phyloP scores from a whole-genome alignment of 495 filamentous ascomycete species.

The Lasiosphaeria ovina region DNA sequence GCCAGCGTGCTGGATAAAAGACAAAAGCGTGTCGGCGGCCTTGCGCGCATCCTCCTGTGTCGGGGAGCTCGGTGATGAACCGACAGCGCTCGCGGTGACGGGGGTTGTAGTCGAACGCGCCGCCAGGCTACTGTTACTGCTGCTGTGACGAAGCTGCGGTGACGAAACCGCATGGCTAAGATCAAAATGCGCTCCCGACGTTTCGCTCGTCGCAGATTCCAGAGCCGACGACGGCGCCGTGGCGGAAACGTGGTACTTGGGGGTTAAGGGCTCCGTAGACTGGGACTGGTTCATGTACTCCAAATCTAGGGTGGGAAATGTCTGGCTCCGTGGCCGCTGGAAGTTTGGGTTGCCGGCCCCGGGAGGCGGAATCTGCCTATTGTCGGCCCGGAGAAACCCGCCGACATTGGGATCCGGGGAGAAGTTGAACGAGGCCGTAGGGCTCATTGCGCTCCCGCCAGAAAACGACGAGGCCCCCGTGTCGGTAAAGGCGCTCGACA shows the following conservation, averaged over 20 bases:
- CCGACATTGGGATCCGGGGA: conserved; percentile 70
- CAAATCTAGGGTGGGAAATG: conserved; percentile 77
- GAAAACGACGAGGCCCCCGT: conserved; percentile 67
- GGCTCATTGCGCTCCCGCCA: conserved; percentile 67
- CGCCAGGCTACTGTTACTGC: conserved; percentile 51
- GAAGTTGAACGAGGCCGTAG: conserved; percentile 79
- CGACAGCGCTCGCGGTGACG: conserved; percentile 37
- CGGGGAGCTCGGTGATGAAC: conserved; percentile 60
- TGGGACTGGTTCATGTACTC: conserved; percentile 66
- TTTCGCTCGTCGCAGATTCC: conserved; percentile 67
- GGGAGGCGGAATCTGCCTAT: conserved; percentile 53
- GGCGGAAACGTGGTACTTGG: conserved; percentile 60
- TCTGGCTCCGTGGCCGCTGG: conserved; percentile 84
- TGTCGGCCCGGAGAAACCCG: conserved; percentile 65
- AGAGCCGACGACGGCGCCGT: conserved; percentile 61
- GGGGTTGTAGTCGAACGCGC: conserved; percentile 45
- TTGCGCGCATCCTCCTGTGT: conserved; percentile 86
- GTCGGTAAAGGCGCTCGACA: conserved; percentile 58
- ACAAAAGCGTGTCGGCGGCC: conserved; percentile 82
- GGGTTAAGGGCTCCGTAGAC: conserved; percentile 60
- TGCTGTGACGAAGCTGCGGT: conserved; percentile 53
- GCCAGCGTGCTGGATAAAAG: conserved; percentile 72
- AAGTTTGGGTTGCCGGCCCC: conserved; percentile 48
- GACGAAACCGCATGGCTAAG: conserved; percentile 55
- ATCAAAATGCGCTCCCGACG: conserved; percentile 44